These are phyloP conservation scores for Cyberlindnera subsufficiens DNA, from an alignment of 805 yeast species.

Conservation along the genomic window DNA sequence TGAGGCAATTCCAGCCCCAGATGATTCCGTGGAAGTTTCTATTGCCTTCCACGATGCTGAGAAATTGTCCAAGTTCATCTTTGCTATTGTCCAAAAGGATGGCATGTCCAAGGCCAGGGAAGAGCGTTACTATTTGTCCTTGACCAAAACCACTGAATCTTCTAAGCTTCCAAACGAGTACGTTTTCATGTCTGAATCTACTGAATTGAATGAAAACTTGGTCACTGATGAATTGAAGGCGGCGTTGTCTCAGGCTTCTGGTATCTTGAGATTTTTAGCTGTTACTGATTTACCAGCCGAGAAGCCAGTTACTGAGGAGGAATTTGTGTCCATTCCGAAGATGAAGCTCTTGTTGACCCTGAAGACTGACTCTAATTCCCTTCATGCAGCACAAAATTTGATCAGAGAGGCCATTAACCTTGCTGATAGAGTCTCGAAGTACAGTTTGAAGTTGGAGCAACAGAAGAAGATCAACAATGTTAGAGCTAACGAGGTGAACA, in stretches of 20 bases:
- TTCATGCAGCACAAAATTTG: slow-evolving; percentile 42
- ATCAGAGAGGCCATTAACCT: slow-evolving; percentile 52
- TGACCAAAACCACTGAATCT: slow-evolving; percentile 78
- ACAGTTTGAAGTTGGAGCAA: slow-evolving; percentile 66
- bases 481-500: slow-evolving; percentile 68
- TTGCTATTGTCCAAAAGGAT: slow-evolving; percentile 80
- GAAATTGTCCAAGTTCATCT: slow-evolving; percentile 48
- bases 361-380: slow-evolving; percentile 44
- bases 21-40: slow-evolving; percentile 55
- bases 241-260: slow-evolving; percentile 35
- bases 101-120: slow-evolving; percentile 74
- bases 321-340: slow-evolving; percentile 43
- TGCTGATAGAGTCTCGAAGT: slow-evolving; percentile 46
- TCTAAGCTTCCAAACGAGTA: slow-evolving; percentile 62
- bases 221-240: slow-evolving; percentile 43
- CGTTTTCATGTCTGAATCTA: slow-evolving; percentile 85
- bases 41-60: slow-evolving; percentile 45
- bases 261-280: slow-evolving; percentile 59
- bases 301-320: slow-evolving; percentile 58
- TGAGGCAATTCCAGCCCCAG: slow-evolving; percentile 47
- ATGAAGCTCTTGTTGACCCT: slow-evolving; percentile 49
- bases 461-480: slow-evolving; percentile 69
- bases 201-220: slow-evolving; percentile 69
- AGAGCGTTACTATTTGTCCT: slow-evolving; percentile 73
- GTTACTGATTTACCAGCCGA: slow-evolving; percentile 80